These are phyloP conservation scores for Rhododendron vialii DNA, from an alignment of 148 eudicot species.

Conservation along the genomic window DNA sequence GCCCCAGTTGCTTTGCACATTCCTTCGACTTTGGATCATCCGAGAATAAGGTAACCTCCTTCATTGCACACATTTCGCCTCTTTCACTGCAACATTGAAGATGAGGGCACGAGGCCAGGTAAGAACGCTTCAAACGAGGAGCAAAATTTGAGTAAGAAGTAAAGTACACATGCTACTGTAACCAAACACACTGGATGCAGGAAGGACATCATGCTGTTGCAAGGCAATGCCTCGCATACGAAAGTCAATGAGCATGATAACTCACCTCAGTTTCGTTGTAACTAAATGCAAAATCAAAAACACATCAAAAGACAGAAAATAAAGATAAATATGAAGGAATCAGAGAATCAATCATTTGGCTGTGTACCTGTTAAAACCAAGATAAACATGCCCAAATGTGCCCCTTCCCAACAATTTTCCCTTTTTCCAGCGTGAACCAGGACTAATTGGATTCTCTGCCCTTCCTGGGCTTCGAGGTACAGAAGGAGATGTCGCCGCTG, in stretches of 20 bases:
- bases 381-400: constrained; percentile 94
- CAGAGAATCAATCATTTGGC: not conserved
- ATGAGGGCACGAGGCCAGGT: not conserved
- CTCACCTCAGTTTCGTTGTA: not conserved
- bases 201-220: not conserved
- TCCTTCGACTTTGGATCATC: constrained; percentile 96
- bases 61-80: constrained; percentile 99
- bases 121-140: not conserved
- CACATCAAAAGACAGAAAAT: constrained; percentile 6
- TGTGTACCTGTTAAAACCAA: constrained; percentile 84
- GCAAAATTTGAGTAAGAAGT: not conserved
- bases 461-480: constrained; percentile 88
- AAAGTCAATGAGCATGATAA: not conserved
- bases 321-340: not conserved
- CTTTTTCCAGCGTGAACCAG: constrained; percentile 88
- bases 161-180: constrained; percentile 2
- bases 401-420: constrained; percentile 93
- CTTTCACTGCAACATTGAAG: constrained; percentile 50
- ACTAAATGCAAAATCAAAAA: not conserved
- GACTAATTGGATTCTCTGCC: constrained; percentile 69
- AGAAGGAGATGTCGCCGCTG: constrained; percentile 79
- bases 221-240: not conserved
- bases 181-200: not conserved
- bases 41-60: constrained; percentile 89
- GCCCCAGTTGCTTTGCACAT: constrained; percentile 91